phyloP scores from a whole-genome alignment of 148 eudicot genomes.

The Rhododendron henanense region DNA sequence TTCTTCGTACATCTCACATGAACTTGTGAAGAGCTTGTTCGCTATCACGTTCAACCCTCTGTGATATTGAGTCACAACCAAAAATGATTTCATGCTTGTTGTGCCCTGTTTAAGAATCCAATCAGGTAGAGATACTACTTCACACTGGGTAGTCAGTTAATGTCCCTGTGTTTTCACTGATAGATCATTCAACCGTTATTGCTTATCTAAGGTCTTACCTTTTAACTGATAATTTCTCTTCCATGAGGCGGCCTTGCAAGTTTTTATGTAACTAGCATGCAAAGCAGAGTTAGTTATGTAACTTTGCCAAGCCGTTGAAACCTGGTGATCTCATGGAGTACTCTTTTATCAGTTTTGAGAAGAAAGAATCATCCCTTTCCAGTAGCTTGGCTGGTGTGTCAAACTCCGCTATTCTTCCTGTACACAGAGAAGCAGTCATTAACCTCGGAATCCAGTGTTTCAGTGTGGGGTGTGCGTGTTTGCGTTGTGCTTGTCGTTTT shows the following conservation, averaged over 20 bases:
- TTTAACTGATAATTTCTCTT: neutral
- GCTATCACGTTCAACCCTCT: neutral
- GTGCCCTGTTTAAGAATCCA: neutral
- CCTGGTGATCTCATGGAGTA: slow-evolving; percentile 77
- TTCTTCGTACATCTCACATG: neutral
- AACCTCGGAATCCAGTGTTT: neutral
- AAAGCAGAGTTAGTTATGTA: slow-evolving; percentile 14
- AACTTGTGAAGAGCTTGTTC: neutral
- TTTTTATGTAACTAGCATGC: neutral
- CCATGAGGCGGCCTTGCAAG: neutral
- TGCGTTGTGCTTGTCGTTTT: neutral
- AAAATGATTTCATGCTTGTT: neutral
- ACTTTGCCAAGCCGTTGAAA: slow-evolving; percentile 38
- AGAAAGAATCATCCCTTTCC: slow-evolving; percentile 81
- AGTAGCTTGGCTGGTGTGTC: slow-evolving; percentile 81
- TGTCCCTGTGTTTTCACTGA: neutral
- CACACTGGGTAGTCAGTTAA: neutral
- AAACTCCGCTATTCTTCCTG: slow-evolving; percentile 93
- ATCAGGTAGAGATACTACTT: neutral
- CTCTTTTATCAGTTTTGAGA: slow-evolving; percentile 82
- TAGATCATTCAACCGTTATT: neutral
- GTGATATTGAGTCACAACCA: neutral
- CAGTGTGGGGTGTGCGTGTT: neutral
- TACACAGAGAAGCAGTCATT: slow-evolving; percentile 15
- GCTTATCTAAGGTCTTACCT: neutral